Conservation (phyloP, 352 stramenopile species). For the Phytophthora fragariaefolia region DNA sequence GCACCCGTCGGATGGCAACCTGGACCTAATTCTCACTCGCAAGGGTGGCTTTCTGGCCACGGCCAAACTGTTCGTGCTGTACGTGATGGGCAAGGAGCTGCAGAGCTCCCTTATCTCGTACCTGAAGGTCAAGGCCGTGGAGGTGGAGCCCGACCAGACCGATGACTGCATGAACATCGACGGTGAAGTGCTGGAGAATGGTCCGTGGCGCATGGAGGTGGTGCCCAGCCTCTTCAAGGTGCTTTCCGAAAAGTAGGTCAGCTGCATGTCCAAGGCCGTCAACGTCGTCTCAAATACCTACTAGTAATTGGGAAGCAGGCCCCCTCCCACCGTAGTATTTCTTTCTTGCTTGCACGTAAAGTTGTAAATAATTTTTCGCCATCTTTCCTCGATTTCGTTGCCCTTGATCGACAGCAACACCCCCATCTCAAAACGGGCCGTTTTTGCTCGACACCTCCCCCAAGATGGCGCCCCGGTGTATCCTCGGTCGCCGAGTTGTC, state of each 20-base stretch:
- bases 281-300: background rate
- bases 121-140: conserved; percentile 80
- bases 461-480: too few species aligned
- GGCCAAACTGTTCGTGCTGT: conserved; percentile 61
- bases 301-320: conserved; percentile 5
- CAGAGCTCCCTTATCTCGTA: conserved; percentile 77
- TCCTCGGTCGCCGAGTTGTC: conserved; percentile 14
- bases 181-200: conserved; percentile 69
- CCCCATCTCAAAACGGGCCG: background rate
- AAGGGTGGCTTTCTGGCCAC: conserved; percentile 60
- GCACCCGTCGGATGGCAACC: conserved; percentile 79
- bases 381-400: background rate
- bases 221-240: conserved; percentile 90
- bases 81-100: conserved; percentile 79
- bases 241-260: conserved; percentile 78
- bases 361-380: conserved; percentile 42
- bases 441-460: conserved; percentile 3
- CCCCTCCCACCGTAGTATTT: conserved; percentile 13
- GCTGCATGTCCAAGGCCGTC: background rate
- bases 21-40: conserved; percentile 80
- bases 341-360: conserved; percentile 29
- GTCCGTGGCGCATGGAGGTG: conserved; percentile 85
- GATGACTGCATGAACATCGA: conserved; percentile 86
- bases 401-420: background rate
- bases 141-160: conserved; percentile 67